Conservation (phyloP, 768 basidiomycete genomes). For the Mycena crocata region DNA sequence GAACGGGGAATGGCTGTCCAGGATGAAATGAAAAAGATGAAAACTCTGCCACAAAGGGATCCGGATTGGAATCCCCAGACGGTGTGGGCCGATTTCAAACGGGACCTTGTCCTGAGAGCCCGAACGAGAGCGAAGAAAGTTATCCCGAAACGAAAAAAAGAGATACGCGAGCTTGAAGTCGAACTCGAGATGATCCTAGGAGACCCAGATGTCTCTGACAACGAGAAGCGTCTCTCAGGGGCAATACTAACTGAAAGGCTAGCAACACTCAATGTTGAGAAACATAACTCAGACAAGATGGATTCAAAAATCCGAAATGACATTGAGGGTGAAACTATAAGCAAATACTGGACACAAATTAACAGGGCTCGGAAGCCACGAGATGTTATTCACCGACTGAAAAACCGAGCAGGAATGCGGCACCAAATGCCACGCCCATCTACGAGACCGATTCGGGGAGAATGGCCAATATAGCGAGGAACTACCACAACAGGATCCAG, state of each 20-base stretch:
- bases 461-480: slow-evolving; percentile 10
- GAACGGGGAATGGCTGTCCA: background rate
- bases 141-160: background rate
- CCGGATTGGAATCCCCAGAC: slow-evolving; percentile 6
- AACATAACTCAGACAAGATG: background rate
- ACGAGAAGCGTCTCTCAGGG: background rate
- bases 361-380: slow-evolving; percentile 8
- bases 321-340: background rate
- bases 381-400: background rate
- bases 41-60: background rate
- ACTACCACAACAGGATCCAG: slow-evolving; percentile 18
- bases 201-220: background rate
- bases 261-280: background rate
- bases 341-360: slow-evolving; percentile 2
- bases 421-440: background rate
- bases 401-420: background rate
- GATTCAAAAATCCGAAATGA: background rate
- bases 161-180: background rate
- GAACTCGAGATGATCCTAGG: background rate
- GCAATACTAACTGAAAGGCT: background rate
- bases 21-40: background rate
- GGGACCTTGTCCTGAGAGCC: background rate
- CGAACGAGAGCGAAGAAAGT: background rate
- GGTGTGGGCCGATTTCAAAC: background rate
- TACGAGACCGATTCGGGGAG: slow-evolving; percentile 13